Percentiles rank a stretch among this genome's conserved stretches.
These are phyloP conservation scores for Populus hybrid DNA, from an alignment of 441 rosid species.

Conservation along the genomic window DNA sequence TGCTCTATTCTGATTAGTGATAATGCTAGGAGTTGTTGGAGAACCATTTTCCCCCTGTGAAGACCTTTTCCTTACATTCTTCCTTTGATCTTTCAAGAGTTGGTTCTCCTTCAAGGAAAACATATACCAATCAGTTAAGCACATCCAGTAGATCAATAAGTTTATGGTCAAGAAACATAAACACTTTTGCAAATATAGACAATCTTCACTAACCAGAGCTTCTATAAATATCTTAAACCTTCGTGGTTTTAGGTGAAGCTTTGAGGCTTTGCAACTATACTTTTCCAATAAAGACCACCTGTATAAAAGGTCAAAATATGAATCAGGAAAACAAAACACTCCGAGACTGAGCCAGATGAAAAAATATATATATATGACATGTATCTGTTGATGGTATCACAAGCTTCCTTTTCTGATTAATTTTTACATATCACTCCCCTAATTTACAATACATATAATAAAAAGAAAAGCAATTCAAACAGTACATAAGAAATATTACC, in stretches of 20 bases:
- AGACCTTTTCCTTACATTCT: constrained; percentile 68
- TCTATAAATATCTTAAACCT: constrained; percentile 90
- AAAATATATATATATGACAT: background rate
- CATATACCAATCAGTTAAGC: constrained; percentile 27
- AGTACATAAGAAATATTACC: constrained; percentile 38
- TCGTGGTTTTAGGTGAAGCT: constrained; percentile 96
- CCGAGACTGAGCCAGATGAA: background rate
- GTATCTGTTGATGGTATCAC: constrained; percentile 2
- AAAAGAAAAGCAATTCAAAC: background rate
- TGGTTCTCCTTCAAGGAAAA: constrained; percentile 78
- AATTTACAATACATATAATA: background rate
- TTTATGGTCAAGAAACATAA: constrained; percentile 15
- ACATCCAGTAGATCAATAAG: constrained; percentile 18
- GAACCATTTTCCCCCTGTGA: constrained; percentile 67
- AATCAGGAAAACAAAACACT: background rate
- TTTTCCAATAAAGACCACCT: constrained; percentile 99
- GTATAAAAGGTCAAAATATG: constrained; percentile 19
- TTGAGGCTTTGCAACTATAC: constrained; percentile 97
- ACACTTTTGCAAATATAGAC: constrained; percentile 11
- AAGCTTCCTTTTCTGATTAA: background rate
- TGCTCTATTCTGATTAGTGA: constrained; percentile 59
- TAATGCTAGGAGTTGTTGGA: constrained; percentile 47
- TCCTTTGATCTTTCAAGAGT: constrained; percentile 90
- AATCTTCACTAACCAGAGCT: constrained; percentile 76
- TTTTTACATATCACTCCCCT: background rate